Evolutionary conservation across 176 grass and related monocot species (phyloP).

Genomic region (Musa acuminata): DNA sequence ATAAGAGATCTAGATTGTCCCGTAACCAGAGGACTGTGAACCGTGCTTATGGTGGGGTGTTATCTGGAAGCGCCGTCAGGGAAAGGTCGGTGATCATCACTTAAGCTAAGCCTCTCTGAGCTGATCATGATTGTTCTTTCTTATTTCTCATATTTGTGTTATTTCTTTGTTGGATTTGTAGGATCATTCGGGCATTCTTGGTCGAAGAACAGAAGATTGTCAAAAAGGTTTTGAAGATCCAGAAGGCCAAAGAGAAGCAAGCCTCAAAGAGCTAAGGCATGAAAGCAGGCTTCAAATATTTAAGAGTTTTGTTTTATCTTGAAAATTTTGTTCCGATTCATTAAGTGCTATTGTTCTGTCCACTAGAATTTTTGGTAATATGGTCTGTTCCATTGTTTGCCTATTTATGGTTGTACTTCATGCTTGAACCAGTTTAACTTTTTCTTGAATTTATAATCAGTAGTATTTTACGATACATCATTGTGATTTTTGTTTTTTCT

Average conservation of each 20-base stretch:
- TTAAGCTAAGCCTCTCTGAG: neutral
- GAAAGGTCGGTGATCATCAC: neutral
- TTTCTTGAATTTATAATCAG: neutral
- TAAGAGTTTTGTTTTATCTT: neutral
- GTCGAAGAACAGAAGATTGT: conserved; percentile 7
- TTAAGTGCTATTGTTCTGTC: neutral
- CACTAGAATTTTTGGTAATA: neutral
- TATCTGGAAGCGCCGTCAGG: neutral
- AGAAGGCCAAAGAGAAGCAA: conserved; percentile 4
- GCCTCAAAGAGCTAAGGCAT: neutral
- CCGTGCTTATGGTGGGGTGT: conserved; percentile 2
- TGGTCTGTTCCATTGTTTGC: neutral
- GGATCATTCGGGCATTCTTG: neutral
- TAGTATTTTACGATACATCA: neutral
- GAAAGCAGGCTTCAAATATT: neutral
- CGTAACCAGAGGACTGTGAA: conserved; percentile 1
- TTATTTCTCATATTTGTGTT: neutral
- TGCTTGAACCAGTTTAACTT: neutral
- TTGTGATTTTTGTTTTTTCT: no score
- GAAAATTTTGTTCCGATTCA: neutral
- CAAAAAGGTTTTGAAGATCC: conserved; percentile 10
- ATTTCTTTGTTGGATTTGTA: neutral
- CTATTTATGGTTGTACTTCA: neutral
- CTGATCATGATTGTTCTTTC: neutral
- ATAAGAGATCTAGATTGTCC: neutral